Conservation (phyloP, 257 asterid species). For the Paulownia fortunei region DNA sequence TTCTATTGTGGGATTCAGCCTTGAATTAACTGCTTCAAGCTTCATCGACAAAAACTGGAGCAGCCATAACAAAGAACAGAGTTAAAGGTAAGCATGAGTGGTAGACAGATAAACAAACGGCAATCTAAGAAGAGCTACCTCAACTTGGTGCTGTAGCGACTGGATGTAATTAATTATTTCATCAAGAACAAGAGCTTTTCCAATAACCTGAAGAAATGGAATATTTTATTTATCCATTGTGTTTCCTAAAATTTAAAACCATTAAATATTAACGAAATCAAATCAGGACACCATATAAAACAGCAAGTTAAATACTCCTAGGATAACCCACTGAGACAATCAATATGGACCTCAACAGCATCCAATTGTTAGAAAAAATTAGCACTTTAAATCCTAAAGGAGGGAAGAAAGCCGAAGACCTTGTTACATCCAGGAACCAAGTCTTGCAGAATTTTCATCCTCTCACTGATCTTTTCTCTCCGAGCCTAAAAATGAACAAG, state of each 20-base stretch:
- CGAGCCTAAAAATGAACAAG: conserved; percentile 61
- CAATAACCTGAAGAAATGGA: conserved; percentile 62
- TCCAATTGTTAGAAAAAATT: neutral
- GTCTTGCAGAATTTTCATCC: conserved; percentile 96
- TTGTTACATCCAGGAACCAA: conserved; percentile 96
- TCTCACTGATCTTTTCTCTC: conserved; percentile 92
- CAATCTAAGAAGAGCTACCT: conserved; percentile 52
- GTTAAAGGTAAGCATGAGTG: conserved; percentile 18
- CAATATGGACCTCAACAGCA: neutral
- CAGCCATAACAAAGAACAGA: conserved; percentile 16
- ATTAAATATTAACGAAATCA: conserved; percentile 4
- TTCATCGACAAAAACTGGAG: conserved; percentile 92
- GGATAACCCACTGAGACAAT: neutral
- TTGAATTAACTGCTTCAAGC: conserved; percentile 89
- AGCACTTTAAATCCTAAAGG: neutral
- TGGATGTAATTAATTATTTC: conserved; percentile 90
- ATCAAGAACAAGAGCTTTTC: conserved; percentile 92
- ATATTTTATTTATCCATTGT: neutral
- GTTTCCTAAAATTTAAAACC: conserved; percentile 16
- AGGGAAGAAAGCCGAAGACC: conserved; percentile 44
- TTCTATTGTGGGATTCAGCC: conserved; percentile 63
- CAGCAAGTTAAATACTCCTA: neutral
- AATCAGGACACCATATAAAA: neutral
- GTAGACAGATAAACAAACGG: neutral
- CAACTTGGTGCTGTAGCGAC: conserved; percentile 91